Percentiles rank a stretch among this genome's conserved stretches.
Evolutionary conservation across 176 grass and related monocot genomes (phyloP).

Genomic region (Eleusine indica): DNA sequence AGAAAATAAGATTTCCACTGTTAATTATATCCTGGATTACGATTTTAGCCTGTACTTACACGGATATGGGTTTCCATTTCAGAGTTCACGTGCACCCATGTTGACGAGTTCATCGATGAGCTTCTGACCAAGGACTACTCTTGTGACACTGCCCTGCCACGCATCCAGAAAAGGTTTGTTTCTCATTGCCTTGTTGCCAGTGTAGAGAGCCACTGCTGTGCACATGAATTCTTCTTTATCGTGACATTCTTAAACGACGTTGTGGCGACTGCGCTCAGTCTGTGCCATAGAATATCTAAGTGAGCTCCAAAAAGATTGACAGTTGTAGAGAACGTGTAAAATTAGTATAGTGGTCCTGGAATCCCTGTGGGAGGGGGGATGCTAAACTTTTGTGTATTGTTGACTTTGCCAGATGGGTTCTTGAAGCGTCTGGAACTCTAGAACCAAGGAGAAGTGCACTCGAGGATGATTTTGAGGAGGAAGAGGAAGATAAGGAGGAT

Average conservation of each 20-base stretch:
- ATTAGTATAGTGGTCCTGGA: neutral
- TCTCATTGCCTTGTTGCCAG: neutral
- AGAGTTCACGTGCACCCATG: slow-evolving; percentile 72
- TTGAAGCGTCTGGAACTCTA: slow-evolving; percentile 80
- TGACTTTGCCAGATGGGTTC: slow-evolving; percentile 62
- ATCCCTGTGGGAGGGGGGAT: neutral
- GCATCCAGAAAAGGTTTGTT: slow-evolving; percentile 89
- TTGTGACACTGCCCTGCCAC: slow-evolving; percentile 84
- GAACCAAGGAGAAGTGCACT: slow-evolving; percentile 94
- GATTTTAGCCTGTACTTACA: neutral
- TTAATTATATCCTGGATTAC: neutral
- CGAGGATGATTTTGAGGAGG: slow-evolving; percentile 99
- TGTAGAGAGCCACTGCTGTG: neutral
- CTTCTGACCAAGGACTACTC: slow-evolving; percentile 85
- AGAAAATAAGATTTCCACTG: neutral
- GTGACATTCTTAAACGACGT: neutral
- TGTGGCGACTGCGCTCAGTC: neutral
- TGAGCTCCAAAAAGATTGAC: neutral
- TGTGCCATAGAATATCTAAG: neutral
- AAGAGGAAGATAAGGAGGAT: slow-evolving; percentile 88
- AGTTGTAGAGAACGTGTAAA: neutral
- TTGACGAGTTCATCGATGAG: slow-evolving; percentile 95
- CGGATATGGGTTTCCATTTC: slow-evolving; percentile 24
- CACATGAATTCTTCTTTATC: neutral
- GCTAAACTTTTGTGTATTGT: slow-evolving; percentile 6